Evolutionary conservation across 192 early-diverging fungal species (phyloP).

Genomic region (Spinellus fusiger): DNA sequence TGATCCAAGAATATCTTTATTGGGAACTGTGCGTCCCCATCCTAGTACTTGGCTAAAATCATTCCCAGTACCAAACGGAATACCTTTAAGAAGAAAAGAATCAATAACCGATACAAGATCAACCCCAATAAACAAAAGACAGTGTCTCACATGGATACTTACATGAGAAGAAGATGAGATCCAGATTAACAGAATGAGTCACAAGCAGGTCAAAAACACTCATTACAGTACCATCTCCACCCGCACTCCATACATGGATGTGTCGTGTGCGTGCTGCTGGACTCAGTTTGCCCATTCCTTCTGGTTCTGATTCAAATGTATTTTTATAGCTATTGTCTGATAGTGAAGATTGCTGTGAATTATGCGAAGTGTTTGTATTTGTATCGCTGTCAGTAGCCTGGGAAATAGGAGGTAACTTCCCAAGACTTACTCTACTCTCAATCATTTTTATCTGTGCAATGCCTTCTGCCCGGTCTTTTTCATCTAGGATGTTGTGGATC

Average conservation of each 20-base stretch:
- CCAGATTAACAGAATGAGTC: slow-evolving; percentile 50
- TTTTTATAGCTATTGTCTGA: no score
- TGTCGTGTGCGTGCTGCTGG: slow-evolving; percentile 34
- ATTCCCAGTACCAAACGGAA: slow-evolving; percentile 74
- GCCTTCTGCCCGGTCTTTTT: slow-evolving; percentile 46
- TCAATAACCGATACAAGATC: neutral
- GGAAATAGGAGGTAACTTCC: slow-evolving; percentile 6
- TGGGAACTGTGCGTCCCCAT: slow-evolving; percentile 62
- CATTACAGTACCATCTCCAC: slow-evolving; percentile 74
- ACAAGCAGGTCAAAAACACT: slow-evolving; percentile 60
- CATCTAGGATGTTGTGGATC: slow-evolving; percentile 63
- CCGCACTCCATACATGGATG: slow-evolving; percentile 72
- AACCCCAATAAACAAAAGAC: neutral
- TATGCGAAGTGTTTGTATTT: neutral
- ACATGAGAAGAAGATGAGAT: slow-evolving; percentile 64
- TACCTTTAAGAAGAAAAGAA: slow-evolving; percentile 22
- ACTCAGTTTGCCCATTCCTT: slow-evolving; percentile 30
- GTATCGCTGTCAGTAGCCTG: neutral
- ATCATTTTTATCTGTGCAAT: slow-evolving; percentile 46
- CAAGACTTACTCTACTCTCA: slow-evolving; percentile 14
- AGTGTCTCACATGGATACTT: neutral
- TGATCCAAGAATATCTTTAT: slow-evolving; percentile 52
- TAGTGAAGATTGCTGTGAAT: neutral
- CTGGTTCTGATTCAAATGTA: no score
- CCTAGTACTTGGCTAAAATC: slow-evolving; percentile 72